Percentiles rank a stretch among this genome's conserved stretches.
phyloP scores from a whole-genome alignment of 768 basidiomycete species.

The Wakefieldia striispora region DNA sequence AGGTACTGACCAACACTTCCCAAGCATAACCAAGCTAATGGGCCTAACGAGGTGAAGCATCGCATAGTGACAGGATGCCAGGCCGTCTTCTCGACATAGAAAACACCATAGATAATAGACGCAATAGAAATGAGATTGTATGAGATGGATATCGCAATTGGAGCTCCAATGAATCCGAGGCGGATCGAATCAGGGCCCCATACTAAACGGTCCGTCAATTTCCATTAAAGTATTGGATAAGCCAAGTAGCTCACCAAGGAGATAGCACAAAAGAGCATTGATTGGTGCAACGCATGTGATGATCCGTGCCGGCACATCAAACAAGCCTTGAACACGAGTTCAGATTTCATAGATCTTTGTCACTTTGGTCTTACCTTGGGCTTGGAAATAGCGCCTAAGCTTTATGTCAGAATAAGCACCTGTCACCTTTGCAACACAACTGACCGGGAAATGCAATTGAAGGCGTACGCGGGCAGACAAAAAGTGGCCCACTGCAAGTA shows the following conservation, averaged over 20 bases:
- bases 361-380: slow-evolving; percentile 58
- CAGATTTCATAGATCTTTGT: slow-evolving; percentile 19
- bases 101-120: slow-evolving; percentile 63
- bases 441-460: slow-evolving; percentile 52
- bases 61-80: slow-evolving; percentile 77
- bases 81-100: slow-evolving; percentile 66
- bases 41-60: slow-evolving; percentile 64
- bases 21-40: slow-evolving; percentile 72
- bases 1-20: slow-evolving; percentile 64
- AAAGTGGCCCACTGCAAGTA: slow-evolving; percentile 77
- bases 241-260: slow-evolving; percentile 56
- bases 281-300: slow-evolving; percentile 79
- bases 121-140: slow-evolving; percentile 76
- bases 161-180: slow-evolving; percentile 90
- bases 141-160: slow-evolving; percentile 82
- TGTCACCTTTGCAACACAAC: slow-evolving; percentile 23
- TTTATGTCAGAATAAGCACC: slow-evolving; percentile 46
- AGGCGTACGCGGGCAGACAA: slow-evolving; percentile 72
- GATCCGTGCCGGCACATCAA: slow-evolving; percentile 82
- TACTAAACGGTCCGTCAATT: slow-evolving; percentile 62
- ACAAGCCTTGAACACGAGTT: slow-evolving; percentile 52
- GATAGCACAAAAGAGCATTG: slow-evolving; percentile 79
- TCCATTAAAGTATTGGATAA: background rate
- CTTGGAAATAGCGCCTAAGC: slow-evolving; percentile 58
- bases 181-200: slow-evolving; percentile 83